Conservation (phyloP, 805 yeast species). For the Candida manassasensis region DNA sequence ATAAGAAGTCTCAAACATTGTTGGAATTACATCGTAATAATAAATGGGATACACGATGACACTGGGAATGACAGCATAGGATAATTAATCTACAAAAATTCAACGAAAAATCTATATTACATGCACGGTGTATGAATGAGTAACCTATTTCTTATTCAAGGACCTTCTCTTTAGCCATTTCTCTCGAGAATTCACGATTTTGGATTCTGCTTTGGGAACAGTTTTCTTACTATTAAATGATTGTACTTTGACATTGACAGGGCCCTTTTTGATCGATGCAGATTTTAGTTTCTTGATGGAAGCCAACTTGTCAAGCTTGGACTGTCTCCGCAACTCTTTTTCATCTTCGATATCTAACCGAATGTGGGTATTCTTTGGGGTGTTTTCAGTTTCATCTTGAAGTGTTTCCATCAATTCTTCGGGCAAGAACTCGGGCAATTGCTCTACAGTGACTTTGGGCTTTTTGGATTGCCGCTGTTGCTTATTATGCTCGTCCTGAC, state of each 20-base stretch:
- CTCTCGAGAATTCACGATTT: slow-evolving; percentile 26
- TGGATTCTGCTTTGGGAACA: slow-evolving; percentile 35
- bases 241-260: slow-evolving; percentile 36
- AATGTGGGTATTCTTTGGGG: slow-evolving; percentile 24
- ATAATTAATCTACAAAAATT: not conserved
- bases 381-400: slow-evolving; percentile 10
- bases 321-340: slow-evolving; percentile 23
- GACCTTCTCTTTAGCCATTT: slow-evolving; percentile 40
- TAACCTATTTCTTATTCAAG: slow-evolving; percentile 25
- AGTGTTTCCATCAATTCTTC: slow-evolving; percentile 31
- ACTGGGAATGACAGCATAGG: too few species aligned
- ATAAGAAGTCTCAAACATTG: not conserved
- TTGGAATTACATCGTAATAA: not conserved
- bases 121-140: slow-evolving; percentile 2
- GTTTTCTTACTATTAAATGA: slow-evolving; percentile 15
- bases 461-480: slow-evolving; percentile 33
- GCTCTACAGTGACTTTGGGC: slow-evolving; percentile 15
- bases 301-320: slow-evolving; percentile 31
- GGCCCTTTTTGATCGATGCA: slow-evolving; percentile 31
- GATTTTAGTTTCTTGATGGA: slow-evolving; percentile 18
- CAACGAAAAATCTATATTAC: slow-evolving; percentile 1
- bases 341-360: slow-evolving; percentile 30
- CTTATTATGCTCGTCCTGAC: slow-evolving; percentile 25
- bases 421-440: slow-evolving; percentile 39
- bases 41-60: slow-evolving; percentile 3